Percentiles rank a stretch among this genome's conserved stretches.
phyloP scores from a whole-genome alignment of 352 stramenopile species.

The Phytophthora cajani region DNA sequence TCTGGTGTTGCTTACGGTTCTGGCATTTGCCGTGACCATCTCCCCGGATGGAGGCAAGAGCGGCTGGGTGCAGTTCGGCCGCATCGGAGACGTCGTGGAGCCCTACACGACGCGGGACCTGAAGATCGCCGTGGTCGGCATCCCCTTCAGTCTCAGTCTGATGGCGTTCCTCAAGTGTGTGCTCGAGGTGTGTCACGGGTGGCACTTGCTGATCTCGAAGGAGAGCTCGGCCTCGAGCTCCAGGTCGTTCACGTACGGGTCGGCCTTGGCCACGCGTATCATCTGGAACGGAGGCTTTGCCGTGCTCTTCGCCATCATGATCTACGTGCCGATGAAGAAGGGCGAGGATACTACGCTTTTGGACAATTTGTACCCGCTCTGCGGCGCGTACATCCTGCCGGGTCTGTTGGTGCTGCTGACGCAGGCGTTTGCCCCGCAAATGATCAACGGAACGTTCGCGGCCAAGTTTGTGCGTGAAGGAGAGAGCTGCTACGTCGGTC shows the following conservation, averaged over 20 bases:
- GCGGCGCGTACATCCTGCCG: conserved; percentile 54
- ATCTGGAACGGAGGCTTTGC: conserved; percentile 73
- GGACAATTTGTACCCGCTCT: conserved; percentile 51
- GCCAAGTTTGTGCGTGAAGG: conserved; percentile 80
- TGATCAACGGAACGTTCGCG: conserved; percentile 62
- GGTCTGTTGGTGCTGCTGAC: conserved; percentile 58
- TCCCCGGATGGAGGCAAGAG: conserved; percentile 64
- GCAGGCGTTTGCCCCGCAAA: conserved; percentile 58
- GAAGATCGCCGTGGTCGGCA: conserved; percentile 57
- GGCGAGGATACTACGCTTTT: conserved; percentile 52
- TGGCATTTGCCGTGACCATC: conserved; percentile 64
- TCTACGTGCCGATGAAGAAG: conserved; percentile 62
- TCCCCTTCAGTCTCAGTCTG: conserved; percentile 56
- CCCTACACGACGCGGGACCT: conserved; percentile 63
- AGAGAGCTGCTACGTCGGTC: conserved; percentile 73
- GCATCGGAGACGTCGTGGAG: conserved; percentile 61
- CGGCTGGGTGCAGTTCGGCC: conserved; percentile 59
- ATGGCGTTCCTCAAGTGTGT: conserved; percentile 69
- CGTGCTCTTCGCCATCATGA: conserved; percentile 63
- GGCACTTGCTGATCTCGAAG: conserved; percentile 59
- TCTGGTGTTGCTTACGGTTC: conserved; percentile 55
- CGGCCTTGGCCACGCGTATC: conserved; percentile 54
- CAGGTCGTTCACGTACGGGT: conserved; percentile 65
- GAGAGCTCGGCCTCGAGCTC: conserved; percentile 61
- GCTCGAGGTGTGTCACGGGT: conserved; percentile 70